phyloP scores from a whole-genome alignment of 1,139 yeast genomes.

The Blastobotrys petasosporus region DNA sequence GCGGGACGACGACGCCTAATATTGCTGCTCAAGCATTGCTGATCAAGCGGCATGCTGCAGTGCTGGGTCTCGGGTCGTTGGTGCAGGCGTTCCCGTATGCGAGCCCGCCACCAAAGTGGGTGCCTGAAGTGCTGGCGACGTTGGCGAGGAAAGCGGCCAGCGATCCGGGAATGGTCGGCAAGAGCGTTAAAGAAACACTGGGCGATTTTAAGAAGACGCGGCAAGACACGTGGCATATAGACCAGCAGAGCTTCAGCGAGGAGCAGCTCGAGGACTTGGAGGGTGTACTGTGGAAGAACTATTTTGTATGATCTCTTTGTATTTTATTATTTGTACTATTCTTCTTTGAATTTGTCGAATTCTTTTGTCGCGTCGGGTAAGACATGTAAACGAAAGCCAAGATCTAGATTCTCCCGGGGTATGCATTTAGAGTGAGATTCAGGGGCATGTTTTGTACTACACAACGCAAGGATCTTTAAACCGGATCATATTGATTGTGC shows the following conservation, averaged over 20 bases:
- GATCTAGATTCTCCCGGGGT: no score
- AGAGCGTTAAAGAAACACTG: conserved; percentile 74
- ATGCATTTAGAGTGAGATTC: no score
- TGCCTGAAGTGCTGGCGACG: conserved; percentile 65
- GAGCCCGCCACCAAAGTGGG: conserved; percentile 91
- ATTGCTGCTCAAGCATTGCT: conserved; percentile 26
- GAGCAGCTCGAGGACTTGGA: conserved; percentile 87
- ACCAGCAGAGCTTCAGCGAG: conserved; percentile 64
- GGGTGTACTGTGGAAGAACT: conserved; percentile 91
- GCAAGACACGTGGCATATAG: conserved; percentile 96
- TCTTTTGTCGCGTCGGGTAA: no score
- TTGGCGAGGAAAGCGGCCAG: conserved; percentile 65
- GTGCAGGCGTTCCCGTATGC: conserved; percentile 86
- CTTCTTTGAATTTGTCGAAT: no score
- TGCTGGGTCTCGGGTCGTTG: conserved; percentile 82
- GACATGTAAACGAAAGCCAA: no score
- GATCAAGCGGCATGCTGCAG: conserved; percentile 71
- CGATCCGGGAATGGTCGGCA: conserved; percentile 72
- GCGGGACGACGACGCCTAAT: conserved; percentile 14
- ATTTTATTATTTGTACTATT: neutral
- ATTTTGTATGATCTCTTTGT: conserved; percentile 54
- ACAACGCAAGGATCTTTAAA: no score
- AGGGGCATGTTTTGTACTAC: no score
- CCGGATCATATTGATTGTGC: no score
- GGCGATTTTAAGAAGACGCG: conserved; percentile 87